Evolutionary conservation across 208 protist species (phyloP).

Genomic region (Lotmaria passim): DNA sequence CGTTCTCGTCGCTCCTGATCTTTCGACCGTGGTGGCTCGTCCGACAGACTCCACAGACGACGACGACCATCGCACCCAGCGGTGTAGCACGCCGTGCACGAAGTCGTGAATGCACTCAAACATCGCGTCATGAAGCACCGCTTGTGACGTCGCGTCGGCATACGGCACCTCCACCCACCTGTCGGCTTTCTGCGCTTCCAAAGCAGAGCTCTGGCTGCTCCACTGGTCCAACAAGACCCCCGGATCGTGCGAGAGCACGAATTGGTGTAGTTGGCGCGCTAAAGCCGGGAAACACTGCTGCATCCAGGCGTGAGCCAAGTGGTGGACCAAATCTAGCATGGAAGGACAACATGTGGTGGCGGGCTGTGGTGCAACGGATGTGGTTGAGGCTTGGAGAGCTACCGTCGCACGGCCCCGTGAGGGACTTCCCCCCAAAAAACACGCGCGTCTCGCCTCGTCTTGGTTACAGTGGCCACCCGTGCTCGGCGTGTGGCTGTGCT

Average conservation of each 20-base stretch:
- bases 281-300: conserved; percentile 24
- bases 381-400: background rate
- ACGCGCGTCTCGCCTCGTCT: too few species aligned
- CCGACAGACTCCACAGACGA: too few species aligned
- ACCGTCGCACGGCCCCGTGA: too few species aligned
- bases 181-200: too few species aligned
- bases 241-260: conserved; percentile 24
- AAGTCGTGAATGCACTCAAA: conserved; percentile 17
- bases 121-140: conserved; percentile 11
- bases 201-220: too few species aligned
- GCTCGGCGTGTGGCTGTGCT: too few species aligned
- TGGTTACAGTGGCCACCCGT: too few species aligned
- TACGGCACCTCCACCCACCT: too few species aligned
- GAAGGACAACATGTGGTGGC: conserved; percentile 27
- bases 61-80: conserved; percentile 25
- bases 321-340: conserved; percentile 37
- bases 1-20: too few species aligned
- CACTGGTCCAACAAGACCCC: conserved; percentile 20
- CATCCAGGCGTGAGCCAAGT: conserved; percentile 34
- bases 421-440: too few species aligned
- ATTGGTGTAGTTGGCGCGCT: conserved; percentile 15
- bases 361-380: background rate
- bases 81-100: conserved; percentile 23
- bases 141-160: background rate
- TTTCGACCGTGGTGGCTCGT: too few species aligned